A percentile compares a stretch with the other conserved stretches of the same genome.
Conservation (phyloP, 495 filamentous ascomycete genomes). For the Tuber microsphaerosporum region DNA sequence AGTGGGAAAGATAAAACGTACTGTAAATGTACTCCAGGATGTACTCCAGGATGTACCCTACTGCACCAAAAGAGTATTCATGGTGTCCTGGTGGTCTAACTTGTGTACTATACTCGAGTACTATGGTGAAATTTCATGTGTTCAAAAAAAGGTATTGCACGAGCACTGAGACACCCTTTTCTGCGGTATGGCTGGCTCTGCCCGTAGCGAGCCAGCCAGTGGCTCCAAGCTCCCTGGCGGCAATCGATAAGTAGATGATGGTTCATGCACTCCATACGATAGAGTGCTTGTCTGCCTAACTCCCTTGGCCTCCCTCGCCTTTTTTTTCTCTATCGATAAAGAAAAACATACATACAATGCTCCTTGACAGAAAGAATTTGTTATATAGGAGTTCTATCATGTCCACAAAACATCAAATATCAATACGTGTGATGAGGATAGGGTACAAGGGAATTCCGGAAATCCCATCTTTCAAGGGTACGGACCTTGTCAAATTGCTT, state of each 20-base stretch:
- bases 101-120: too few relatives aligned
- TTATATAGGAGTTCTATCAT: background rate
- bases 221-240: background rate
- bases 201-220: background rate
- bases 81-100: background rate
- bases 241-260: slow-evolving; percentile 1
- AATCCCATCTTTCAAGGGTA: background rate
- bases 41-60: background rate
- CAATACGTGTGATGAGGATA: background rate
- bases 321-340: background rate
- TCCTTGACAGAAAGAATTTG: background rate
- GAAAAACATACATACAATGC: background rate
- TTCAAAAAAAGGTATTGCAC: too few relatives aligned
- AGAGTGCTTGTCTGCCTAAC: background rate
- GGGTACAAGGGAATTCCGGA: background rate
- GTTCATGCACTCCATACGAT: background rate
- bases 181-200: background rate
- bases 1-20: background rate
- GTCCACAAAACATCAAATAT: background rate
- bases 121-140: background rate
- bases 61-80: background rate
- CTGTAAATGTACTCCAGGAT: background rate
- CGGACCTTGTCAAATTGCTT: background rate
- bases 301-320: background rate
- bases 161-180: background rate